Conservation (phyloP, 192 early-diverging fungal species). For the Jimgerdemannia flammicorona region DNA sequence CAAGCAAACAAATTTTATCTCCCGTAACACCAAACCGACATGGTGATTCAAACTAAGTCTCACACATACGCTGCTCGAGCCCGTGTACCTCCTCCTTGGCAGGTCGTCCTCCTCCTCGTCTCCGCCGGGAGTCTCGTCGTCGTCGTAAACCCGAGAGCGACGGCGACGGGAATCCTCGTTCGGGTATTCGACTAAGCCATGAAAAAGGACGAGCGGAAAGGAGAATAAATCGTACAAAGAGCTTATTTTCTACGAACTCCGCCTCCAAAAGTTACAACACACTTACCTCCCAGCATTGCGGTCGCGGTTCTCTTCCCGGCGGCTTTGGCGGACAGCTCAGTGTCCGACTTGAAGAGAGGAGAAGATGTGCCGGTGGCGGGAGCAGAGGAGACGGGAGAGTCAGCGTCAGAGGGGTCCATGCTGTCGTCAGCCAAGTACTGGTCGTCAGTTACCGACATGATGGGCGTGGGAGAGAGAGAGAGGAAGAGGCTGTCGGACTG, state of each 20-base stretch:
- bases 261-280: background rate
- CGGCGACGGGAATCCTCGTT: background rate
- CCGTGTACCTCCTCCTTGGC: background rate
- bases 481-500: too few relatives aligned
- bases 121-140: background rate
- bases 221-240: too few relatives aligned
- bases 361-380: background rate
- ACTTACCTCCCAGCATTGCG: background rate
- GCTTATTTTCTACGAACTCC: background rate
- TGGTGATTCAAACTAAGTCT: too few relatives aligned
- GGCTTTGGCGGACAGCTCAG: background rate
- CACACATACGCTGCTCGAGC: background rate
- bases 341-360: background rate
- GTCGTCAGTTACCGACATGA: background rate
- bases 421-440: background rate
- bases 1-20: too few relatives aligned
- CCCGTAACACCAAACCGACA: too few relatives aligned
- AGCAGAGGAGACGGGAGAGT: background rate
- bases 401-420: background rate
- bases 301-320: background rate
- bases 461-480: background rate
- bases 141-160: background rate
- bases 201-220: background rate
- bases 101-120: background rate
- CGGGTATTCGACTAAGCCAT: background rate